phyloP scores from a whole-genome alignment of 2,329 filamentous ascomycete genomes.

The Fusarium xyrophilum region DNA sequence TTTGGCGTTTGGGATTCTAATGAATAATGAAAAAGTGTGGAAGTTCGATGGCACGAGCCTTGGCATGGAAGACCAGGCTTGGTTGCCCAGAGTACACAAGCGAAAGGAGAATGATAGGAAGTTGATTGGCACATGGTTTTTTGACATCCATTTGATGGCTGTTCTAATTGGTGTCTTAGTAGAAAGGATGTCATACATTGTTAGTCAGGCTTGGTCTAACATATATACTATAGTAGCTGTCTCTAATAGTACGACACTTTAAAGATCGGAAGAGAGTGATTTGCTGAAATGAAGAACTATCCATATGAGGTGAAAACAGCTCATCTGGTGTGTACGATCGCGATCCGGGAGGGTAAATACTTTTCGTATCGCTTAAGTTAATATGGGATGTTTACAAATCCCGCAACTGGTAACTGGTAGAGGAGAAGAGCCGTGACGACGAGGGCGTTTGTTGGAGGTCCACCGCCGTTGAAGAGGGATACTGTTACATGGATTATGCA shows the following conservation, averaged over 20 bases:
- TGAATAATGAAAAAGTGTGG: slow-evolving; percentile 36
- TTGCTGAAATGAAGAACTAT: neutral
- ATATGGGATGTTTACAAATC: slow-evolving; percentile 27
- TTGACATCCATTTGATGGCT: slow-evolving; percentile 36
- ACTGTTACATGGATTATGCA: slow-evolving; percentile 1
- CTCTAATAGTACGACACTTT: slow-evolving; percentile 23
- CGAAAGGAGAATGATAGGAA: slow-evolving; percentile 2
- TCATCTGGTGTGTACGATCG: neutral
- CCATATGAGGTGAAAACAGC: neutral
- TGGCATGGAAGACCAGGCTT: neutral
- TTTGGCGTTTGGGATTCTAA: slow-evolving; percentile 37
- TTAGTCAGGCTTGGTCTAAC: too few species aligned
- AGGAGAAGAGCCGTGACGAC: slow-evolving; percentile 11
- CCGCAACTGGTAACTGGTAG: slow-evolving; percentile 24
- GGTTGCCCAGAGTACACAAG: slow-evolving; percentile 4
- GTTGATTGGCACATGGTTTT: slow-evolving; percentile 21
- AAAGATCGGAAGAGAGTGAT: neutral
- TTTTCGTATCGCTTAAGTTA: neutral
- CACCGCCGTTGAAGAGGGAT: slow-evolving; percentile 6
- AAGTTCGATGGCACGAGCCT: neutral
- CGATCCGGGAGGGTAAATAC: neutral
- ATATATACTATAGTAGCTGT: slow-evolving; percentile 11
- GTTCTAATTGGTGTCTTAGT: slow-evolving; percentile 22
- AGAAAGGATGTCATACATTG: slow-evolving; percentile 16
- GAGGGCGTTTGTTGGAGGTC: slow-evolving; percentile 2